Evolutionary conservation across 2,329 filamentous ascomycete genomes (phyloP).

Genomic region (Curvularia sp.): DNA sequence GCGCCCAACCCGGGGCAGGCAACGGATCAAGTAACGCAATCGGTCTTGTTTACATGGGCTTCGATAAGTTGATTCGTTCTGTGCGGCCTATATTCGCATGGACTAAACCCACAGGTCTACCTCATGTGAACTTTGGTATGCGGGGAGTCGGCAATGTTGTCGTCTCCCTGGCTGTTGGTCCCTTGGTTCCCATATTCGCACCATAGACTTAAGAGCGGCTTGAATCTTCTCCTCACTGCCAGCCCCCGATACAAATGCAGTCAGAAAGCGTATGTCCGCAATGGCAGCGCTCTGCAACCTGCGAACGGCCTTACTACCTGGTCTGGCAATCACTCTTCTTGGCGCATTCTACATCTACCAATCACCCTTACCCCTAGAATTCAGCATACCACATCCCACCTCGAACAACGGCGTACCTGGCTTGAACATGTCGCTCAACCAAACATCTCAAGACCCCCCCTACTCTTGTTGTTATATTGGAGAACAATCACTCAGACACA

Average conservation of each 20-base stretch:
- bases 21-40: slow-evolving; percentile 4
- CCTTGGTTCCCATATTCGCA: neutral
- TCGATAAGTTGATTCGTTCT: slow-evolving; percentile 9
- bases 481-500: slow-evolving; percentile 45
- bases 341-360: slow-evolving; percentile 42
- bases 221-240: neutral
- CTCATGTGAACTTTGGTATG: neutral
- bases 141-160: neutral
- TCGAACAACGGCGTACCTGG: slow-evolving; percentile 30
- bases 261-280: neutral
- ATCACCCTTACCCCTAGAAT: slow-evolving; percentile 26
- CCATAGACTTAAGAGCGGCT: neutral
- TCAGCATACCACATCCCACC: slow-evolving; percentile 32
- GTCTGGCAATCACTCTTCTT: slow-evolving; percentile 36
- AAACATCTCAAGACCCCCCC: slow-evolving; percentile 43
- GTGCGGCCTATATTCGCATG: neutral
- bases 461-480: slow-evolving; percentile 47
- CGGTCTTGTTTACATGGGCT: slow-evolving; percentile 1
- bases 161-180: neutral
- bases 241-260: neutral
- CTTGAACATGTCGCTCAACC: slow-evolving; percentile 40
- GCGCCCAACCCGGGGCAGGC: slow-evolving; percentile 9
- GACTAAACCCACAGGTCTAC: neutral
- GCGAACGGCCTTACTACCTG: slow-evolving; percentile 37
- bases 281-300: slow-evolving; percentile 37